A percentile compares a stretch with the other conserved stretches of the same genome.
These are phyloP conservation scores for Phyllosticta citribraziliensis DNA, from an alignment of 2,329 filamentous ascomycete species.

Conservation along the genomic window DNA sequence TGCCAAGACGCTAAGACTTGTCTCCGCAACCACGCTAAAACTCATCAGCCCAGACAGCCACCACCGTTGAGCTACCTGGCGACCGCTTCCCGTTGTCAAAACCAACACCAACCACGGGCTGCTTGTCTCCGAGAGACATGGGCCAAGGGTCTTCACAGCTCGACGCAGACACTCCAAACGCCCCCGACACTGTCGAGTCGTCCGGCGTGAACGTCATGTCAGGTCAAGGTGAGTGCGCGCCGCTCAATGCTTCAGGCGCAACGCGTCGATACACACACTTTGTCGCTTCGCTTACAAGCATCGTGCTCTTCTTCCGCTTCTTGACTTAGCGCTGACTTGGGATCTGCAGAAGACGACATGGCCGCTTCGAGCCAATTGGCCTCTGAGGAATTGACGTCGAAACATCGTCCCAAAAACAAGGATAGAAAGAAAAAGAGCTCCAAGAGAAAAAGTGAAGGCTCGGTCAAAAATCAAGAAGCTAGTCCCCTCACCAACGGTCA, in stretches of 20 bases:
- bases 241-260: background rate
- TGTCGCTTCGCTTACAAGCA: background rate
- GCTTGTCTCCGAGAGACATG: background rate
- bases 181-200: background rate
- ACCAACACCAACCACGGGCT: background rate
- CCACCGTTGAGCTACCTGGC: background rate
- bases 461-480: background rate
- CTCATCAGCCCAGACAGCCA: background rate
- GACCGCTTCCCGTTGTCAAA: background rate
- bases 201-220: background rate
- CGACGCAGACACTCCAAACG: background rate
- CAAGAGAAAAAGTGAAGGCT: conserved; percentile 2
- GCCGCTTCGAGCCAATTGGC: conserved; percentile 11
- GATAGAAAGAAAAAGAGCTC: conserved; percentile 2
- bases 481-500: background rate
- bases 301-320: background rate
- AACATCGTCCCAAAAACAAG: background rate
- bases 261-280: background rate
- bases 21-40: background rate
- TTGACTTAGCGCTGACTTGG: background rate
- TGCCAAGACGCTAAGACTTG: background rate
- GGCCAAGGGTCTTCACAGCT: background rate
- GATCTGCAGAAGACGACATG: conserved; percentile 9
- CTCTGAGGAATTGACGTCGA: background rate
- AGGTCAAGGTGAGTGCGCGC: background rate